These are phyloP conservation scores for Xylariaceae sp. DNA, from an alignment of 2,329 filamentous ascomycete species.

Conservation along the genomic window DNA sequence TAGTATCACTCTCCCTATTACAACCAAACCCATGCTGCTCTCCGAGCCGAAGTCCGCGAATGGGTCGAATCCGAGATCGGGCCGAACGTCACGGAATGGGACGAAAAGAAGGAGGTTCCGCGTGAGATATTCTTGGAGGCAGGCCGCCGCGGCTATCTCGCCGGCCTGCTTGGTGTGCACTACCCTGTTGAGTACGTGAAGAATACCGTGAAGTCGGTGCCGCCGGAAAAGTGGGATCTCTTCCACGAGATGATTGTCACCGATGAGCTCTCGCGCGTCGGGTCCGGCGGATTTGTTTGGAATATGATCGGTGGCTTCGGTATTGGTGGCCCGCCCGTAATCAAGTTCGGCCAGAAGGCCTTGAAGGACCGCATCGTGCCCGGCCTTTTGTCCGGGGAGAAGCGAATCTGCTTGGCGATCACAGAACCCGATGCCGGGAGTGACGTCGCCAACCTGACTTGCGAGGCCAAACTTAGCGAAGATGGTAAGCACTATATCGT, in stretches of 20 bases:
- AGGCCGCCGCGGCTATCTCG: constrained; percentile 89
- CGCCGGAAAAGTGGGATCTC: constrained; percentile 90
- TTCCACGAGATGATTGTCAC: constrained; percentile 98
- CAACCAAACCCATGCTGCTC: constrained; percentile 89
- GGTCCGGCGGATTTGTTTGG: constrained; percentile 94
- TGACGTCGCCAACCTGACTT: constrained; percentile 93
- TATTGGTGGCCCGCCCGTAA: constrained; percentile 87
- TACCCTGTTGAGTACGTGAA: constrained; percentile 78
- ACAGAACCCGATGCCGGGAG: constrained; percentile 95
- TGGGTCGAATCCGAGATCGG: constrained; percentile 91
- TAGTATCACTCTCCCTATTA: constrained; percentile 96
- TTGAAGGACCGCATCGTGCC: constrained; percentile 88
- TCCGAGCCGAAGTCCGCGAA: constrained; percentile 86
- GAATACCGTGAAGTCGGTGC: constrained; percentile 74
- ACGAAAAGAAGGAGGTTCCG: constrained; percentile 90
- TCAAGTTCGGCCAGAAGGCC: constrained; percentile 87
- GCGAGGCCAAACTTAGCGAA: constrained; percentile 90
- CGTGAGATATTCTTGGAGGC: constrained; percentile 92
- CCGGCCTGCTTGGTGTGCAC: constrained; percentile 83
- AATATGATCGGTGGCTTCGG: constrained; percentile 96
- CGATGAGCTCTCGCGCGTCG: constrained; percentile 87
- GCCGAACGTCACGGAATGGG: constrained; percentile 93
- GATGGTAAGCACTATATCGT: constrained; percentile 99
- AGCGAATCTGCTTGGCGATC: constrained; percentile 96
- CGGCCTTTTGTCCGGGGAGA: constrained; percentile 85